Conservation (phyloP, 2,329 filamentous ascomycete species). For the Epichloe brachyelytri region DNA sequence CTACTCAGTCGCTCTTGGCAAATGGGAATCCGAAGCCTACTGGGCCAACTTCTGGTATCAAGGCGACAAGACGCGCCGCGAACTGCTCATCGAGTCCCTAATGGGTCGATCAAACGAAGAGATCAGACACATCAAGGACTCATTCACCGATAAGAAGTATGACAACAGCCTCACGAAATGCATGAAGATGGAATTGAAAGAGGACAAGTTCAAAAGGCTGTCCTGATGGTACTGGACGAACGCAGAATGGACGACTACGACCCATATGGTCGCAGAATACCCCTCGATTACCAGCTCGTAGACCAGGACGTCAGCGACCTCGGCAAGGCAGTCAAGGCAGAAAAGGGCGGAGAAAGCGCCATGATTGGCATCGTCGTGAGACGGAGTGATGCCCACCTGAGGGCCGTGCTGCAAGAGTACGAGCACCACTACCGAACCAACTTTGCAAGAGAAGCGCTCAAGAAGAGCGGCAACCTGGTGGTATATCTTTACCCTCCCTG, state of each 20-base stretch:
- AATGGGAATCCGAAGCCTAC: conserved; percentile 88
- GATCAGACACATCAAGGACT: conserved; percentile 71
- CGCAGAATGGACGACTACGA: conserved; percentile 71
- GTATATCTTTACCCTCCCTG: conserved; percentile 41
- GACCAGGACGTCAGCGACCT: conserved; percentile 62
- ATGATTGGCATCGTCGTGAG: conserved; percentile 79
- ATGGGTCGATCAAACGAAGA: conserved; percentile 88
- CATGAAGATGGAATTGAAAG: conserved; percentile 85
- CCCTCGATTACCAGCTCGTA: conserved; percentile 46
- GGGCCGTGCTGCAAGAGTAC: conserved; percentile 67
- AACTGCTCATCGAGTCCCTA: conserved; percentile 82
- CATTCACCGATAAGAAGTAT: conserved; percentile 88
- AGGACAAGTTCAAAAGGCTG: conserved; percentile 92
- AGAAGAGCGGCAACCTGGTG: conserved; percentile 83
- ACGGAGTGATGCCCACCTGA: conserved; percentile 68
- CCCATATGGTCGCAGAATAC: conserved; percentile 43
- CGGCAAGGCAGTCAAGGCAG: conserved; percentile 52
- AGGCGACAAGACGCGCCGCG: conserved; percentile 67
- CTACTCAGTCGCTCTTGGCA: conserved; percentile 78
- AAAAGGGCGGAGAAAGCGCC: conserved; percentile 72
- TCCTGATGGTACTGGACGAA: conserved; percentile 73
- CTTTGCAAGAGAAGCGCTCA: conserved; percentile 77
- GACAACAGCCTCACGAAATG: conserved; percentile 66
- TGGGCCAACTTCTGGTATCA: conserved; percentile 99
- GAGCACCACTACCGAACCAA: conserved; percentile 62